Evolutionary conservation across 1,284 basidiomycete genomes (phyloP), one percentile per base, ranked within the genome.

Genomic region (Schizopora paradoxa): DNA sequence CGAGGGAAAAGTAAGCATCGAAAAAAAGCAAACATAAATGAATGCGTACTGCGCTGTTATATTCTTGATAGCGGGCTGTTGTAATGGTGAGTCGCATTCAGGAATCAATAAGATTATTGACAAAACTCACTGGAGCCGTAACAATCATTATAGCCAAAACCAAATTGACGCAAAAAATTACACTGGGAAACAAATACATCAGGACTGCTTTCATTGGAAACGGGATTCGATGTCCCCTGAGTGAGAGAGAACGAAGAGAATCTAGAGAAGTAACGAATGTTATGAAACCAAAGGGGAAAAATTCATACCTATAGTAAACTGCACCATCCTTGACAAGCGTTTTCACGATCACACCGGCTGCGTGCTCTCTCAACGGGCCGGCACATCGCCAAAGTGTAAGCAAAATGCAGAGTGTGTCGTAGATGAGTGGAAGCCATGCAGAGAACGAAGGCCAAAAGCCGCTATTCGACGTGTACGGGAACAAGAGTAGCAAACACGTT

Each of bases 61-160:
- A 21, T 48, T 48, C 34, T 36, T 41, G 6, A 42, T n/a, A 14
- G 28, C 40, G 21, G 36, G 35, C 46, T 48, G 21, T 5, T 4
- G 19, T 29, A 10, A 23, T 28, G 21, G 10, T 25, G 8, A 3
- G 38, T 19, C 4, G 18, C 19, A 23, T 7, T 47, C 16, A 34
- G 10, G 16, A 18, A 37, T 29, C 6, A 16, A 6, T 4, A 29
- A 11, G 22, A 4, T 5, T 21, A 13, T n/a, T 13, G 3, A 43
- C 29, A 25, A n/a, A 11, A 42, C 45, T 22, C 25, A 47, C 48
- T 10, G 29, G 26, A 7, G 34, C 37, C 32, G 21, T 26, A 7
- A 37, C 44, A 32, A 50, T 46, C 45, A 50, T 50, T n/a, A 47
- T 22, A 3, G 48, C 33, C 13, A 50, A 29, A 7, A 50, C 39